phyloP scores from a whole-genome alignment of 495 filamentous ascomycete species.

The Peziza echinospora region DNA sequence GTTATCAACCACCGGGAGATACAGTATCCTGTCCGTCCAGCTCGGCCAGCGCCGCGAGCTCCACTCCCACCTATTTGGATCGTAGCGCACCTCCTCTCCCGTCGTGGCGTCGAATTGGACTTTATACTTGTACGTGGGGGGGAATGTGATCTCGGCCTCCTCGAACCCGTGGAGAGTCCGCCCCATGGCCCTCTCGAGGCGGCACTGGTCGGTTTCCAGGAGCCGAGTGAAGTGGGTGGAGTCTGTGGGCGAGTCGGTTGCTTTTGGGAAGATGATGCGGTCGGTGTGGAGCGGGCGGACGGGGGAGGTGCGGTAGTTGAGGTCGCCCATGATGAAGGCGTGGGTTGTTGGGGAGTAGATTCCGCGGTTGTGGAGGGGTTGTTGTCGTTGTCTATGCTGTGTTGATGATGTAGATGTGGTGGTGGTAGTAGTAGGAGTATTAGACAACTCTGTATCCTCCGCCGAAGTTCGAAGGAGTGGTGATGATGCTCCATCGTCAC shows the following conservation, averaged over 20 bases:
- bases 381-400: no score
- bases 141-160: slow-evolving; percentile 58
- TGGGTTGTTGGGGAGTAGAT: slow-evolving; percentile 58
- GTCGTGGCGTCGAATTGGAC: slow-evolving; percentile 25
- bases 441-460: slow-evolving; percentile 17
- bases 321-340: slow-evolving; percentile 69
- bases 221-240: slow-evolving; percentile 40
- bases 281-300: slow-evolving; percentile 32
- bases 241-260: slow-evolving; percentile 29
- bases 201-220: slow-evolving; percentile 55
- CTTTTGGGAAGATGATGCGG: slow-evolving; percentile 37
- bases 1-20: slow-evolving; percentile 24
- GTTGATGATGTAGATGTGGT: no score
- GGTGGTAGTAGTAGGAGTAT: slow-evolving; percentile 2
- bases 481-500: background rate
- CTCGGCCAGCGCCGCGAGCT: slow-evolving; percentile 61
- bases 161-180: slow-evolving; percentile 50
- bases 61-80: slow-evolving; percentile 34
- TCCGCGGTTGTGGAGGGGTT: slow-evolving; percentile 3
- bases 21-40: slow-evolving; percentile 88
- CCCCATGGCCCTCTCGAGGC: slow-evolving; percentile 37
- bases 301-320: slow-evolving; percentile 75
- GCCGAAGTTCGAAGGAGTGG: slow-evolving; percentile 4
- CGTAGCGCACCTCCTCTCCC: slow-evolving; percentile 9
- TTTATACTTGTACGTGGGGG: slow-evolving; percentile 76